Conservation (phyloP, 2,329 filamentous ascomycete genomes). For the Simplicillium aogashimaense region DNA sequence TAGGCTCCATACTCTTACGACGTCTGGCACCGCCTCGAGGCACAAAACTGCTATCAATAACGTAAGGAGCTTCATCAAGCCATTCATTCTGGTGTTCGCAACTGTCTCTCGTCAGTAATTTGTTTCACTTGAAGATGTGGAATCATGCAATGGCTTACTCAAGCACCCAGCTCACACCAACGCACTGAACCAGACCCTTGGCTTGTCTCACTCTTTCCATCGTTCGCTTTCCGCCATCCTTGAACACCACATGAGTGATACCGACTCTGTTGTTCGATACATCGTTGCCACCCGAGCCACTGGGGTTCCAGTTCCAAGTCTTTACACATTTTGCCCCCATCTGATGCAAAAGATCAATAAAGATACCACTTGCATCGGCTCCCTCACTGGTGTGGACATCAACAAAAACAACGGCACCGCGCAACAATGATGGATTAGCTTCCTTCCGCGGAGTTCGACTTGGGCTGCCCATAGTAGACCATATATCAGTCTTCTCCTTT, state of each 20-base stretch:
- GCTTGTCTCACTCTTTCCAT: constrained; percentile 70
- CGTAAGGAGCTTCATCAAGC: constrained; percentile 63
- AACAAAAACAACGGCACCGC: constrained; percentile 69
- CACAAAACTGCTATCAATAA: constrained; percentile 55
- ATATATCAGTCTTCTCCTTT: constrained; percentile 36
- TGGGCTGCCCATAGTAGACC: constrained; percentile 46
- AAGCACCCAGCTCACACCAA: constrained; percentile 80
- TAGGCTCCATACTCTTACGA: constrained; percentile 75
- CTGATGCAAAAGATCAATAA: constrained; percentile 65
- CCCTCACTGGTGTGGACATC: constrained; percentile 79
- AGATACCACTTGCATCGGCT: constrained; percentile 70
- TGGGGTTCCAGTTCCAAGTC: constrained; percentile 64
- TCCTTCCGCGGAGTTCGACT: constrained; percentile 46
- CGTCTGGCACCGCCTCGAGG: constrained; percentile 63
- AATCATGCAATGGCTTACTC: constrained; percentile 49
- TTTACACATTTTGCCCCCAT: constrained; percentile 77
- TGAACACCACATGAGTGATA: constrained; percentile 84
- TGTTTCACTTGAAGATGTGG: neutral
- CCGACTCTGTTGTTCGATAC: constrained; percentile 45
- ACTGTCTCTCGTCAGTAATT: constrained; percentile 29
- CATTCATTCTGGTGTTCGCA: constrained; percentile 69
- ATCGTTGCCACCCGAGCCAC: constrained; percentile 22
- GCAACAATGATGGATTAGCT: constrained; percentile 43
- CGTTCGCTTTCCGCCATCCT: constrained; percentile 73
- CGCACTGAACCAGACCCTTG: constrained; percentile 68